Base-by-base conservation (phyloP, 2,329 filamentous ascomycete species). In the Westerdykella aurantiaca region DNA sequence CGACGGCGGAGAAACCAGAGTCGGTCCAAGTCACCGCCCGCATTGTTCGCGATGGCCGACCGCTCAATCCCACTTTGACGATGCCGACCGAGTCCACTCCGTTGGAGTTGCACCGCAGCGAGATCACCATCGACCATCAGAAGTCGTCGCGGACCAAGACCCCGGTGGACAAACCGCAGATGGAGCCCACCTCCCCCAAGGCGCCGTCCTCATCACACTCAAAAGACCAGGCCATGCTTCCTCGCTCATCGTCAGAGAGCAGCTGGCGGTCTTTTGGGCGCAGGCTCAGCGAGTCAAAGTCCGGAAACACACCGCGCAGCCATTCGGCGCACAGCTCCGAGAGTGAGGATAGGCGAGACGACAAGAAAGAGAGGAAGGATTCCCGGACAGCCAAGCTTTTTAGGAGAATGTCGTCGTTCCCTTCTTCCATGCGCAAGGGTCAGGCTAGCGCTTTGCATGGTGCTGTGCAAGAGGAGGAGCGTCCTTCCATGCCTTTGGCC, bases 1-100 rank as follows among this genome's bases (percentile, higher is more conserved):
- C 63, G 43, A 64, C 64, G 29, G 44, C 53, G 13, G 64, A 65
- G 37, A 70, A 70, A 46, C 78, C 83, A 5, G 87, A 90, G 57
- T 90, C 88, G 0, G 81, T 95, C n/a, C 90, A 89, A 37, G 89
- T 95, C 10, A 93, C 86, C 14, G 87, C 90, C 39, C 81, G 84
- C 41, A 95, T 95, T 50, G 73, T 95, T 31, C 81, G 88, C 38
- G 85, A 86, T 51, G 72, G 77, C 10, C 58, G 53, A 31, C 53
- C 51, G 17, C 57, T 53, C 46, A 58, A 58, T 44, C 61, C 60
- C 14, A 52, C 55, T n/a, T 44, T 66, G 31, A 54, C 54, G 2
- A 64, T 64, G 63, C 65, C 61, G 14, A 64, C 44, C 75, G 85
- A 55, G 79, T 81, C 53, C 69, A 77, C 39, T 11, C 59, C 64